These are phyloP conservation scores for Lanmaoa pseudosensibilis DNA, from an alignment of 768 basidiomycete genomes.

Conservation along the genomic window DNA sequence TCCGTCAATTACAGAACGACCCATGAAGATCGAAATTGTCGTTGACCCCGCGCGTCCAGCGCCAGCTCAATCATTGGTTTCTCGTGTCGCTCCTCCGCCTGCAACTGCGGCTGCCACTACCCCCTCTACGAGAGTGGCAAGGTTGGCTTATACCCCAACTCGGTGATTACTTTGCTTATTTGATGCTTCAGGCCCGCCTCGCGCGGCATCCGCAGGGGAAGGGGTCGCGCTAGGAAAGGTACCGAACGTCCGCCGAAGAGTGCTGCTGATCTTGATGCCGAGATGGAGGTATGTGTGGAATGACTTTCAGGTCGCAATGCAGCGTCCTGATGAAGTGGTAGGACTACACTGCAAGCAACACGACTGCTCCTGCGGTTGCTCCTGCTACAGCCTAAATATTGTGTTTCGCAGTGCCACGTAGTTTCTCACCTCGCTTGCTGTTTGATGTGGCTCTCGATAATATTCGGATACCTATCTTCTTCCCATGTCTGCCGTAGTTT, in stretches of 20 bases:
- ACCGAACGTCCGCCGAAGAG: constrained; percentile 71
- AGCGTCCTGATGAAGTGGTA: constrained; percentile 25
- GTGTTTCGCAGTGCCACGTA: constrained; percentile 7
- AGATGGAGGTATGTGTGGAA: constrained; percentile 81
- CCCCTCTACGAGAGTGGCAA: constrained; percentile 30
- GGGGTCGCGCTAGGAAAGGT: constrained; percentile 45
- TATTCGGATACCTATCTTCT: constrained; percentile 24
- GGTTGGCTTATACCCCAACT: constrained; percentile 31
- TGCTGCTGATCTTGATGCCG: constrained; percentile 90
- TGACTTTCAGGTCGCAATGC: neutral
- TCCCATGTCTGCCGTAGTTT: constrained; percentile 20
- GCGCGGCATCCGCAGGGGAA: constrained; percentile 48
- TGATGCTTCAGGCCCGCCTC: constrained; percentile 30
- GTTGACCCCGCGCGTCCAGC: constrained; percentile 80
- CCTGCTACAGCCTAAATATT: constrained; percentile 36
- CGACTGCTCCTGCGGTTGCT: constrained; percentile 45
- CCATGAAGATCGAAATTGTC: constrained; percentile 98
- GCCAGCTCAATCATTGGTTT: constrained; percentile 61
- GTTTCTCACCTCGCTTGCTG: neutral
- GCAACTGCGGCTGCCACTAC: constrained; percentile 29
- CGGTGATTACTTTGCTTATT: neutral
- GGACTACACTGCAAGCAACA: constrained; percentile 68
- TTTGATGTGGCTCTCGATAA: constrained; percentile 14
- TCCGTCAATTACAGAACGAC: constrained; percentile 68
- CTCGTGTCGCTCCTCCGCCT: constrained; percentile 79